These are phyloP conservation scores for Wickerhamiella sergipiensis DNA, from an alignment of 805 yeast genomes.

Conservation along the genomic window DNA sequence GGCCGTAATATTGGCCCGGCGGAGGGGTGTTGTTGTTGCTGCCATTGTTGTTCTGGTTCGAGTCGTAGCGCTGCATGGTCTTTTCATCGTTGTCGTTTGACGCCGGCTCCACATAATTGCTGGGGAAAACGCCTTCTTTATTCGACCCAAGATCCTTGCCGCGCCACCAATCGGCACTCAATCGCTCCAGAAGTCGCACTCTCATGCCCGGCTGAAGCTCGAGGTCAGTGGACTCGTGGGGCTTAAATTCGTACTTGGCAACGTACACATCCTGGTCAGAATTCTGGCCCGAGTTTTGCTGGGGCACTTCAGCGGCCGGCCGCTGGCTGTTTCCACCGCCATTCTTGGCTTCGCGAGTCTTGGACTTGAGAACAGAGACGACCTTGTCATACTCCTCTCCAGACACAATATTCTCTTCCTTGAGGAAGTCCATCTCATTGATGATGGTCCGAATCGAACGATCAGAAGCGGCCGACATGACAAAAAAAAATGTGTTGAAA, in stretches of 20 bases:
- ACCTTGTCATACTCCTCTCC: slow-evolving; percentile 41
- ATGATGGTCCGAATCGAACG: slow-evolving; percentile 63
- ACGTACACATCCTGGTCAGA: slow-evolving; percentile 22
- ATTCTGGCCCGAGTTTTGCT: slow-evolving; percentile 14
- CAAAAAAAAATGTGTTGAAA: neutral
- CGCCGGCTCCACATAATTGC: slow-evolving; percentile 56
- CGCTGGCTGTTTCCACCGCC: slow-evolving; percentile 23
- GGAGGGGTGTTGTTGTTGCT: slow-evolving; percentile 13
- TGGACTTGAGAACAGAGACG: slow-evolving; percentile 36
- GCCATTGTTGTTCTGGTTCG: slow-evolving; percentile 10
- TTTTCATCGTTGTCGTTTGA: slow-evolving; percentile 12
- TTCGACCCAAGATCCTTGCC: slow-evolving; percentile 39
- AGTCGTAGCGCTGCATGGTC: slow-evolving; percentile 7
- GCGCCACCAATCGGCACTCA: slow-evolving; percentile 84
- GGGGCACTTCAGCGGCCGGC: slow-evolving; percentile 6
- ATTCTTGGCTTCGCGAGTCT: slow-evolving; percentile 20
- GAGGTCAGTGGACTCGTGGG: slow-evolving; percentile 69
- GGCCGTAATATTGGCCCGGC: slow-evolving; percentile 6
- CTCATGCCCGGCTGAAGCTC: slow-evolving; percentile 51
- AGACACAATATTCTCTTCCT: slow-evolving; percentile 60
- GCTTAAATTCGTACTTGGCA: slow-evolving; percentile 60
- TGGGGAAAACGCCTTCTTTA: slow-evolving; percentile 75
- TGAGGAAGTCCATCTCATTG: slow-evolving; percentile 69
- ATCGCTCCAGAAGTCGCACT: slow-evolving; percentile 54
- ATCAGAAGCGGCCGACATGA: slow-evolving; percentile 20